Base-by-base conservation (phyloP, 768 basidiomycete genomes). In the Psilocybe cubensis region DNA sequence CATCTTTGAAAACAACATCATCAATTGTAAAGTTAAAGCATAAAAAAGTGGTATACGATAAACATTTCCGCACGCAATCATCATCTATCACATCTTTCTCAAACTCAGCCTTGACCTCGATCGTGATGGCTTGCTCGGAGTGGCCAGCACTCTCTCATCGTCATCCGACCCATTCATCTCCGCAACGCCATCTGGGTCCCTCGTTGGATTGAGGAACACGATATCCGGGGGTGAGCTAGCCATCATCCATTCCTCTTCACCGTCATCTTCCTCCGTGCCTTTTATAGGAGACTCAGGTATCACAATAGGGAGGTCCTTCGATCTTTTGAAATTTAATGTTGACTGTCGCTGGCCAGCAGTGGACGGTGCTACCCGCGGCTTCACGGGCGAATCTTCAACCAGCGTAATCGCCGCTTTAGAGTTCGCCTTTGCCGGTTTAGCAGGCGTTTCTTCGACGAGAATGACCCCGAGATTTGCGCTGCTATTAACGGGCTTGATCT, bases 361-460 rank as follows among this genome's bases (percentile, higher is more conserved):
- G 21, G 27, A 28, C 18, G 65, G 64, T 23, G 53, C 59, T 3
- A 53, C 25, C 31, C 72, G 63, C 11, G 67, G 52, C 48, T 70
- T 73, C 8, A 73, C 72, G 3, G 86, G 86, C 11, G 85, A 87
- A 10, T 82, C 82, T 2, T 77, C 78, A 20, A 88, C 85, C 27
- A 88, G 76, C 11, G 75, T 76, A 6, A 75, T 70, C 4, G n/a
- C n/a, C n/a, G n/a, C n/a, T n/a, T n/a, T n/a, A n/a, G n/a, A n/a
- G n/a, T n/a, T n/a, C n/a, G n/a, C n/a, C n/a, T n/a, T n/a, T n/a
- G n/a, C n/a, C n/a, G n/a, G n/a, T n/a, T n/a, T n/a, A n/a, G n/a
- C 72, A 4, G 86, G 86, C 11, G 85, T 88, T 11, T 82, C 82
- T 2, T 77, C 78, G 21, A 88, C 85, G 24, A 88, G 76, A 10